Evolutionary conservation across 78 protist genomes (phyloP), one percentile per base, ranked within the genome.

Genomic region (Dictyostelium intermedium): DNA sequence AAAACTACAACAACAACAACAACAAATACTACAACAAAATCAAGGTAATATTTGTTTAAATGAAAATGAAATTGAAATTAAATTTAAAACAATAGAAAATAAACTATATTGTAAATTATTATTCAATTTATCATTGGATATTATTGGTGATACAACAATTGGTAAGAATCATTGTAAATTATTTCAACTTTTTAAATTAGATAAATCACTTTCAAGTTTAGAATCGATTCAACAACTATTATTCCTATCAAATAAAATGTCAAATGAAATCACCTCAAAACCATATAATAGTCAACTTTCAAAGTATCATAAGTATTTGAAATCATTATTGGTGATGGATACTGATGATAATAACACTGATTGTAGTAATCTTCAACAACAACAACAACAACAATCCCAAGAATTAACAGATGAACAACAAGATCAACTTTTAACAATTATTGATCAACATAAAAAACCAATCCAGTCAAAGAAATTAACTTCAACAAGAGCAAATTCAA

Each of bases 101-200:
- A n/a, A 77, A 77, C 2, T 77, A 10, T 39, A 77, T 77, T 77
- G 30, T 77, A 77, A 35, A 30, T 10, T 83, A 30, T 32, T 85
- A 43, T 63, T 35, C 25, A 85, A 45, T n/a, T 30, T 85, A 8
- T 70, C 77, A 13, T 47, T 85, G 11, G 91, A 85, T 23, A 66
- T 80, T 23, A 27, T 73, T n/a, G 27, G 66, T 14, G 37, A 85
- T n/a, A 35, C 91, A 30, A 23, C 9, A 10, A 47, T 5, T 7
- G 83, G 69, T 35, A 74, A 74, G 37, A 5, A 47, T 14, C 78
- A 39, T 18, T 69, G 81, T 27, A 69, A 73, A 50, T 47, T 85
- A 35, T 73, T 85, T 50, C 23, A 11, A 37, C 77, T 47, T 11
- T 63, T 85, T 35, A 39, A 85, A 41, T 73, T 85, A 11, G 61